Evolutionary conservation across 768 basidiomycete species (phyloP), one percentile per base, ranked within the genome.

Genomic region (Suillus sp.): DNA sequence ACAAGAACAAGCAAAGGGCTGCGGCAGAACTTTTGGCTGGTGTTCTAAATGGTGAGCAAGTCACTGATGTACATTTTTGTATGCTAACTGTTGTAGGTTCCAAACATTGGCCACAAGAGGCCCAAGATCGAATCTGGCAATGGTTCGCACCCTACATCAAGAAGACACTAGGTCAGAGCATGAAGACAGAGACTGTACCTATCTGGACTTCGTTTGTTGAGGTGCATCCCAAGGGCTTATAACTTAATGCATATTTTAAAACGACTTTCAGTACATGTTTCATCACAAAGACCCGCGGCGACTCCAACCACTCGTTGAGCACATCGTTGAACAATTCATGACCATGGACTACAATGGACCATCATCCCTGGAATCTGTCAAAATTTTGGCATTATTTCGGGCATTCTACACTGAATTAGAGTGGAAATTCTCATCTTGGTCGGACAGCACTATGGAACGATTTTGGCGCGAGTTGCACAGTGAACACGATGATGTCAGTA

Each of bases 1-100:
- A 92, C 66, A 89, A 92, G 64, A 90, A 96, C 76, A 93, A 94
- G 77, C 93, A 93, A 71, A 82, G 95, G 35, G 93, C 92, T 3
- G 88, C 92, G 10, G 93, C 93, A 5, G 95, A 97, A 74, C 80
- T 95, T 59, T 72, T 95, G 9, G 91, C 90, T 2, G 90, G 90
- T 30, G 64, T 91, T n/a, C 73, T 91, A 27, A 82, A 83, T 65
- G 90, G 89, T 84, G 69, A 58, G 71, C 32, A 61, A 16, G 20
- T 30, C 7, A 18, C 11, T 58, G 5, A 32, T 62, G 65, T 3
- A 10, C 4, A n/a, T 6, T n/a, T 27, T 62, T 42, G 10, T n/a
- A 38, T 4, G 42, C 22, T 45, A 45, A 22, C 47, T 59, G 74
- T 62, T 60, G 27, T 71, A 87, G 93, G 92, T 10, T 89, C 90